Percentiles rank a stretch among this genome's conserved stretches.
phyloP scores from a whole-genome alignment of 345 rosid species.

The Eucalyptus tenuipes region DNA sequence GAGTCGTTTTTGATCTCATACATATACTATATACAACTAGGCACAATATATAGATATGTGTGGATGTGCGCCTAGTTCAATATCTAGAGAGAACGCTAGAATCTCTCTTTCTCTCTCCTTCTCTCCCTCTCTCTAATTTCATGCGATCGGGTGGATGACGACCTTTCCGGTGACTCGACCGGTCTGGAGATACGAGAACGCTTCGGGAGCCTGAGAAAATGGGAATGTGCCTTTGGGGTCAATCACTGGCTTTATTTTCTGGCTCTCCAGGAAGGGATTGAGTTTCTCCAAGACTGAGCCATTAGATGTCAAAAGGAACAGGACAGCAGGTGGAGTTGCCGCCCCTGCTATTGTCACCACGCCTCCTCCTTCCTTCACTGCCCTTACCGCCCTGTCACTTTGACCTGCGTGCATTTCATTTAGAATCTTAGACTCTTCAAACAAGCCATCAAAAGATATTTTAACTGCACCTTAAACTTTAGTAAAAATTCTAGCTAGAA shows the following conservation, averaged over 20 bases:
- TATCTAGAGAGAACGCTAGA: neutral
- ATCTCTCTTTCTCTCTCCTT: neutral
- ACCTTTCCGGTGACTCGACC: conserved; percentile 67
- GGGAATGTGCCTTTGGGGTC: conserved; percentile 78
- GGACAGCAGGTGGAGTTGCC: conserved; percentile 61
- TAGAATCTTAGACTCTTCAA: neutral
- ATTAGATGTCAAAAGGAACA: conserved; percentile 64
- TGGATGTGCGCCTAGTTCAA: neutral
- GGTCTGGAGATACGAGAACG: conserved; percentile 67
- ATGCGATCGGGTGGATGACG: conserved; percentile 54
- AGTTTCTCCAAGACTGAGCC: conserved; percentile 62
- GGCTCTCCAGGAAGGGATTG: conserved; percentile 59
- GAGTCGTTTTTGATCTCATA: neutral
- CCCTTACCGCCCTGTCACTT: conserved; percentile 71
- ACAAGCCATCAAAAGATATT: neutral
- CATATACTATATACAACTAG: neutral
- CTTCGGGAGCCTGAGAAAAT: conserved; percentile 45
- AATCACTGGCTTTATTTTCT: conserved; percentile 60
- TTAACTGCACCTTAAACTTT: neutral
- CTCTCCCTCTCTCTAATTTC: neutral
- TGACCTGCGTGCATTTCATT: conserved; percentile 29
- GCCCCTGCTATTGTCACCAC: conserved; percentile 70
- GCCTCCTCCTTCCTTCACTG: conserved; percentile 68
- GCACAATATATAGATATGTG: neutral
- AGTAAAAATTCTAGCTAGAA: neutral